A percentile compares a stretch with the other conserved stretches of the same genome.
Conservation (phyloP, 805 yeast species). For the Cyberlindnera galapagoensis region DNA sequence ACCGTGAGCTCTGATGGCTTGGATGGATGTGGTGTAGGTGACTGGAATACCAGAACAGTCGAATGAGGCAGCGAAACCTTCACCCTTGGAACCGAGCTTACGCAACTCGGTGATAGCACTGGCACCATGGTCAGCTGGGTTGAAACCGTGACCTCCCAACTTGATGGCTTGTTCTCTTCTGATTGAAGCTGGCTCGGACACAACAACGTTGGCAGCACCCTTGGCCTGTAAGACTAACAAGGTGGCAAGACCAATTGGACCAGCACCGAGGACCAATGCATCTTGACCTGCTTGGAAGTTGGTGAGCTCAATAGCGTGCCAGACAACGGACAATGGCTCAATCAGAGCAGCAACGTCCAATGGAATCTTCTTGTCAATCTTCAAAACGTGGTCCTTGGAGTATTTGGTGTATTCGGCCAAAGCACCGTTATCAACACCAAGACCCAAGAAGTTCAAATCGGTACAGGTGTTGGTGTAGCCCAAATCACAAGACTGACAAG, state of each 20-base stretch:
- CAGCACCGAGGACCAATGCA: slow-evolving; percentile 52
- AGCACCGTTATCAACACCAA: slow-evolving; percentile 45
- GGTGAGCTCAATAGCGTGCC: slow-evolving; percentile 50
- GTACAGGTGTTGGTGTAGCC: slow-evolving; percentile 42
- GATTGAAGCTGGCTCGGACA: slow-evolving; percentile 53
- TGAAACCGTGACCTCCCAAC: slow-evolving; percentile 39
- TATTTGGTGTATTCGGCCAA: slow-evolving; percentile 39
- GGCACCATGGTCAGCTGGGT: slow-evolving; percentile 32
- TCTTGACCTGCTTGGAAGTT: slow-evolving; percentile 36
- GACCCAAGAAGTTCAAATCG: slow-evolving; percentile 38
- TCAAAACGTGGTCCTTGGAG: slow-evolving; percentile 32
- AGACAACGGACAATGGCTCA: slow-evolving; percentile 51
- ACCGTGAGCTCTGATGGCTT: slow-evolving; percentile 36
- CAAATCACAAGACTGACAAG: slow-evolving; percentile 37
- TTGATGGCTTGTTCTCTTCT: slow-evolving; percentile 53
- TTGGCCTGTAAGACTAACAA: slow-evolving; percentile 48
- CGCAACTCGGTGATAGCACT: slow-evolving; percentile 28
- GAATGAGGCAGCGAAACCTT: slow-evolving; percentile 44
- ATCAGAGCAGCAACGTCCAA: slow-evolving; percentile 50
- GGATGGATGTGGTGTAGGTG: slow-evolving; percentile 37
- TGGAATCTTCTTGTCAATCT: slow-evolving; percentile 34
- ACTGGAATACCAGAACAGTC: slow-evolving; percentile 48
- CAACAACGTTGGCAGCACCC: slow-evolving; percentile 43
- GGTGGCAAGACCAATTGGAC: slow-evolving; percentile 58
- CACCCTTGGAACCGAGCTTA: slow-evolving; percentile 31